These are phyloP conservation scores for Geotrichum phurueaensis DNA, from an alignment of 1,139 yeast species.

Conservation along the genomic window DNA sequence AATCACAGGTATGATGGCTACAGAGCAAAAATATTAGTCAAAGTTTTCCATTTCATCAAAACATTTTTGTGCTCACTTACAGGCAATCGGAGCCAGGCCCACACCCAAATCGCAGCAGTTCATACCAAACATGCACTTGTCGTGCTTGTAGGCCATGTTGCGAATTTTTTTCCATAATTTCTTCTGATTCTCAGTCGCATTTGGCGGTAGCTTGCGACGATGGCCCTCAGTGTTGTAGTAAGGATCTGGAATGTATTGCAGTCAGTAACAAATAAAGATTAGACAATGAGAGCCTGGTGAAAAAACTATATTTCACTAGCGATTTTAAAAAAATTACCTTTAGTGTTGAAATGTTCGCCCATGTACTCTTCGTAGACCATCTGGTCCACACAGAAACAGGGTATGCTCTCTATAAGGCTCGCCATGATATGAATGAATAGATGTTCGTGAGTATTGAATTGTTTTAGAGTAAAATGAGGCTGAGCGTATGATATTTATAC, in stretches of 20 bases:
- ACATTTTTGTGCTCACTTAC: slow-evolving; percentile 3
- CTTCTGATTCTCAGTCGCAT: slow-evolving; percentile 56
- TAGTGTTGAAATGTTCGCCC: slow-evolving; percentile 53
- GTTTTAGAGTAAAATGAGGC: neutral
- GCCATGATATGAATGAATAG: slow-evolving; percentile 5
- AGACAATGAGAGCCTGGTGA: neutral
- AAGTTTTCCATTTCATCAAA: neutral
- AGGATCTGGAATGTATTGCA: slow-evolving; percentile 46
- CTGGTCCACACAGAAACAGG: slow-evolving; percentile 51
- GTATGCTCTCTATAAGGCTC: slow-evolving; percentile 43
- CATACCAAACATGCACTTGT: slow-evolving; percentile 65
- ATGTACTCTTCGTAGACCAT: slow-evolving; percentile 61
- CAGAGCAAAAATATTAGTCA: slow-evolving; percentile 37
- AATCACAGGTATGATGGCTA: slow-evolving; percentile 54
- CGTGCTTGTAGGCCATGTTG: slow-evolving; percentile 77
- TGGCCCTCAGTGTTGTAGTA: slow-evolving; percentile 46
- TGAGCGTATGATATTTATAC: neutral
- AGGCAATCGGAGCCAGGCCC: slow-evolving; percentile 57
- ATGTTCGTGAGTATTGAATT: neutral
- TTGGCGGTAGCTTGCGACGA: slow-evolving; percentile 54
- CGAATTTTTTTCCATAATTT: slow-evolving; percentile 69
- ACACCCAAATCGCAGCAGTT: slow-evolving; percentile 52
- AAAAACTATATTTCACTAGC: neutral
- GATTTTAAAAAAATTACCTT: slow-evolving; percentile 29
- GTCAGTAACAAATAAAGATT: neutral